Evolutionary conservation across 1,139 yeast species (phyloP).

Genomic region (Taphrina sp.): DNA sequence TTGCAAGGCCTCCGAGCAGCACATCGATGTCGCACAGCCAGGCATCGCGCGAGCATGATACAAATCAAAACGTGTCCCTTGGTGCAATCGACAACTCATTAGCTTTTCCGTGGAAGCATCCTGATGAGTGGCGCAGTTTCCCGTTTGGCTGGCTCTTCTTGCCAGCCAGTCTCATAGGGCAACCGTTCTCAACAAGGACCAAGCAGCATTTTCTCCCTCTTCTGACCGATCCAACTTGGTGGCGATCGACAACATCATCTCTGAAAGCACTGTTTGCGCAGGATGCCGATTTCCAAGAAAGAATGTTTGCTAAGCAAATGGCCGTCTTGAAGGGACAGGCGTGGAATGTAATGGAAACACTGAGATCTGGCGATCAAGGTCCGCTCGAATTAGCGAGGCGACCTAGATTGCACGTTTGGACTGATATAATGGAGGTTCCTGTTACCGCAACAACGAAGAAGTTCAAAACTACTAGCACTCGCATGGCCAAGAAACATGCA

Average conservation of each 20-base stretch:
- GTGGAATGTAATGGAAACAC: constrained; percentile 66
- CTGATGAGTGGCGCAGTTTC: constrained; percentile 77
- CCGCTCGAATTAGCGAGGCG: constrained; percentile 55
- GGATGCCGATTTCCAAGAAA: constrained; percentile 62
- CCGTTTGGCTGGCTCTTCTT: constrained; percentile 78
- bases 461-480: constrained; percentile 45
- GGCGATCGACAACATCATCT: constrained; percentile 59
- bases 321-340: constrained; percentile 78
- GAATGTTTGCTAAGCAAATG: constrained; percentile 68
- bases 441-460: constrained; percentile 41
- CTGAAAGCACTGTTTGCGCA: constrained; percentile 54
- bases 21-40: constrained; percentile 29
- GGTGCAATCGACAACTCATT: constrained; percentile 79
- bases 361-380: constrained; percentile 59
- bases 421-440: constrained; percentile 55
- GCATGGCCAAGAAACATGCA: constrained; percentile 42
- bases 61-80: constrained; percentile 51
- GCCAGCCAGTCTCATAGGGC: constrained; percentile 64
- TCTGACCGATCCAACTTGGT: constrained; percentile 64
- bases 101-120: constrained; percentile 80
- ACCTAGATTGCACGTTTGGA: constrained; percentile 29
- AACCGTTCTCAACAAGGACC: constrained; percentile 61
- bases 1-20: constrained; percentile 7
- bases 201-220: constrained; percentile 60
- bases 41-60: background rate